Evolutionary conservation across 2,329 filamentous ascomycete species (phyloP), one percentile per base, ranked within the genome.

Genomic region (Ceratocystis eucalypticola): DNA sequence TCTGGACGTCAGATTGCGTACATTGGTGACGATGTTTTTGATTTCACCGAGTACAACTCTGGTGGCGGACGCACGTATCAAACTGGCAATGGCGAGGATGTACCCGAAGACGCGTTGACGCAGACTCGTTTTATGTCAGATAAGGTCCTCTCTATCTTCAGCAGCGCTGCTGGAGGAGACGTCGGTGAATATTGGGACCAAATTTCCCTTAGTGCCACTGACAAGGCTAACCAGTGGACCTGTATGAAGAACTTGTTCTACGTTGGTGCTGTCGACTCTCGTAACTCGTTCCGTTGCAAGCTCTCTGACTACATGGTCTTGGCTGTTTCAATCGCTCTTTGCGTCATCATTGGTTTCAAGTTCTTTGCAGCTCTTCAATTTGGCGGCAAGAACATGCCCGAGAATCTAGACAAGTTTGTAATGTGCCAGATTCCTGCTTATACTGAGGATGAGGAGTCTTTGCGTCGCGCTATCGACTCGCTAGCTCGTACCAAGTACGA

Each of bases 361-460:
- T 99, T 99, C 79, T 82, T 97, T 70, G 95, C 95, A 41, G 94
- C 94, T 6, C 81, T 99, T 67, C 94, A 99, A 73, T 99, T 99
- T 72, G 88, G 90, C 57, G 86, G 82, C 71, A 96, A 96, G 79
- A 96, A 89, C 70, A 79, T 93, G 46, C 95, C 94, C 0, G 94
- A 99, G 76, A 94, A 96, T 73, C 84, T 99, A 37, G 94, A 99
- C 77, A 99, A 99, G 75, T 99, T 99, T 74, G 82, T 99, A 74
- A 96, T 99, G 76, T 96, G 91, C 74, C 95, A 96, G 76, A 93
- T 99, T 68, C 94, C 94, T 0, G 94, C 91, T 1, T 99, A 99
- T 73, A 99, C 94, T 0, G 94, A 99, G 79, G 94, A 97, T 74
- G 95, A 99, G 75, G 95, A 99, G 0, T 97, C 93, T 45, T 82